Evolutionary conservation across 768 basidiomycete species (phyloP), one percentile per base, ranked within the genome.

Genomic region (Leccinum incarnatum): DNA sequence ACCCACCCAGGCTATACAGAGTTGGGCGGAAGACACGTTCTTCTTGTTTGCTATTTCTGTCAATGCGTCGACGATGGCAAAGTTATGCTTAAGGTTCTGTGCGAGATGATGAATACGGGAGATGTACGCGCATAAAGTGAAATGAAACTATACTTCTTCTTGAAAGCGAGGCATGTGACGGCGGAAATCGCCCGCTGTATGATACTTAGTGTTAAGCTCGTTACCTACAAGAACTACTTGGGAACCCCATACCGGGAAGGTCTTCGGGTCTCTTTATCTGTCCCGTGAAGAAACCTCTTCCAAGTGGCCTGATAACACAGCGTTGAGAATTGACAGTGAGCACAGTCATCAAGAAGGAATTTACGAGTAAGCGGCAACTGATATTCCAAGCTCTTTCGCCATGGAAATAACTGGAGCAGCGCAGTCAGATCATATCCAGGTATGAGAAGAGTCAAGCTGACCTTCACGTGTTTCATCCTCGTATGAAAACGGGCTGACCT

Each of bases 401-500:
- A 83, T 77, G 1, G 76, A 76, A 58, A 88, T 78, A 11, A 86
- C 85, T 62, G 17, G 47, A 25, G 21, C 23, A 5, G 4, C 1
- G 4, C 7, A 37, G 5, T 54, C 4, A 52, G 23, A n/a, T 21
- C 15, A 46, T 29, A 34, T 25, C 17, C n/a, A 15, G 11, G 27
- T 45, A 34, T 12, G 0, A 21, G 49, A 14, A 46, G 9, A 19
- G 25, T 14, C 6, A 11, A 9, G 7, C 51, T 25, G 37, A 77
- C 78, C 78, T 17, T 78, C 74, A 62, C 77, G 78, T 15, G 82
- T 78, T 54, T 83, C 76, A 23, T 76, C 74, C 59, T 83, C 82
- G 53, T 83, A 84, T 2, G 80, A 76, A 78, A 83, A 87, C 2
- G 82, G 79, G 64, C 83, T 86, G 45, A 86, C 73, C 68, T 90